Percentiles rank a stretch among this genome's conserved stretches.
phyloP scores from a whole-genome alignment of 495 filamentous ascomycete genomes.

The Hypoxylon lenormandii region DNA sequence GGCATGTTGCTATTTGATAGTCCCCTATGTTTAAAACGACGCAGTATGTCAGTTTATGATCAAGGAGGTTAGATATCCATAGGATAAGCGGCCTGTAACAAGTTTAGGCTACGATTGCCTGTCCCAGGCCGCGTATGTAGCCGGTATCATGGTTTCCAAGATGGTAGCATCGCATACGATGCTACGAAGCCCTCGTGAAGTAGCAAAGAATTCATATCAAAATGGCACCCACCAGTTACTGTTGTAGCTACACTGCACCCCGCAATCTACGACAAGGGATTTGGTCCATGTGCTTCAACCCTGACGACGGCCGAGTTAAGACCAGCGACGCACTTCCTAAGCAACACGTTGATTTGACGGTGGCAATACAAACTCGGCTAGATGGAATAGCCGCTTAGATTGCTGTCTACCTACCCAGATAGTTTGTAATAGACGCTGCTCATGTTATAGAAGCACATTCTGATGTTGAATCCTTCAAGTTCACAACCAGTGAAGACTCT shows the following conservation, averaged over 20 bases:
- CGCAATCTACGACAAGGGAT: constrained; percentile 14
- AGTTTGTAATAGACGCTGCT: constrained; percentile 22
- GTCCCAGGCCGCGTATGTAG: not conserved
- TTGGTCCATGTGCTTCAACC: constrained; percentile 11
- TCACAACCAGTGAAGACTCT: constrained; percentile 25
- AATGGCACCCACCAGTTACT: not conserved
- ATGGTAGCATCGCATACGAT: constrained; percentile 28
- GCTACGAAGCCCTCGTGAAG: constrained; percentile 7
- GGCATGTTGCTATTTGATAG: constrained; percentile 2
- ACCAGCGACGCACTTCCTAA: not conserved
- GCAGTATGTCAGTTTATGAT: not conserved
- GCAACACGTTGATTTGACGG: not conserved
- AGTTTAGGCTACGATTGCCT: constrained; percentile 35
- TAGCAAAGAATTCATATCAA: not conserved
- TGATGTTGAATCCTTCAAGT: constrained; percentile 20
- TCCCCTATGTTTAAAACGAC: not conserved
- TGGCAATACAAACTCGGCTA: constrained; percentile 10
- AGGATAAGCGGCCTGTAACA: not conserved
- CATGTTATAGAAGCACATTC: constrained; percentile 9
- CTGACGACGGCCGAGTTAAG: not conserved
- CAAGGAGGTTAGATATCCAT: too few relatives aligned
- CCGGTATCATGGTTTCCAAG: constrained; percentile 14
- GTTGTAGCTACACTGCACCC: constrained; percentile 9
- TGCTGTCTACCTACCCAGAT: not conserved
- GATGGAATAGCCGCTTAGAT: constrained; percentile 13